These are phyloP conservation scores for Podospora conica DNA, from an alignment of 495 filamentous ascomycete genomes.

Conservation along the genomic window DNA sequence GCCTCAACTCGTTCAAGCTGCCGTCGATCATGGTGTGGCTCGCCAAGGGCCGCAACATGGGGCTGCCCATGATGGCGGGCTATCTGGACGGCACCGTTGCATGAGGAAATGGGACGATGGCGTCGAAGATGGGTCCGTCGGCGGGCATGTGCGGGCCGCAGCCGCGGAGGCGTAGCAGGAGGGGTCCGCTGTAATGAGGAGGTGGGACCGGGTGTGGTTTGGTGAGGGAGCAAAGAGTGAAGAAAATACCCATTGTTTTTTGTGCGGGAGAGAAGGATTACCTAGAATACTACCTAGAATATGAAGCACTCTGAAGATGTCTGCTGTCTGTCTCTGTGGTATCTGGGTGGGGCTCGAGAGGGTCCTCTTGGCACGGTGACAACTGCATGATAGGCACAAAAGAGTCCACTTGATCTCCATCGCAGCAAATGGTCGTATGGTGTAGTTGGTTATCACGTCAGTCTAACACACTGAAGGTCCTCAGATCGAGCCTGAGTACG, in stretches of 20 bases:
- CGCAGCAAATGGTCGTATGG: background rate
- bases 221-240: background rate
- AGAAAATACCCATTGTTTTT: constrained; percentile 7
- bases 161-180: background rate
- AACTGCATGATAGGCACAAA: background rate
- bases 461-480: background rate
- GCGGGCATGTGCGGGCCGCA: too few species aligned
- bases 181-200: background rate
- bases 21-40: constrained; percentile 36
- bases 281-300: background rate
- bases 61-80: constrained; percentile 22
- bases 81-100: constrained; percentile 38
- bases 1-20: constrained; percentile 32
- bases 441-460: background rate
- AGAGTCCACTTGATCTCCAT: background rate
- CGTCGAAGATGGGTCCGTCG: background rate
- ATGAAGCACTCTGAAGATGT: background rate
- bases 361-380: background rate
- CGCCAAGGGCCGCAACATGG: constrained; percentile 40
- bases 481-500: background rate
- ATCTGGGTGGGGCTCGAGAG: background rate
- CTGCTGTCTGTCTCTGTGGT: background rate
- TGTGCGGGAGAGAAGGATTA: background rate
- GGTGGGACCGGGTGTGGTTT: background rate
- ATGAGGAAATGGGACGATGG: constrained; percentile 10